Conservation (phyloP, 495 filamentous ascomycete genomes). For the Neurospora sp. region DNA sequence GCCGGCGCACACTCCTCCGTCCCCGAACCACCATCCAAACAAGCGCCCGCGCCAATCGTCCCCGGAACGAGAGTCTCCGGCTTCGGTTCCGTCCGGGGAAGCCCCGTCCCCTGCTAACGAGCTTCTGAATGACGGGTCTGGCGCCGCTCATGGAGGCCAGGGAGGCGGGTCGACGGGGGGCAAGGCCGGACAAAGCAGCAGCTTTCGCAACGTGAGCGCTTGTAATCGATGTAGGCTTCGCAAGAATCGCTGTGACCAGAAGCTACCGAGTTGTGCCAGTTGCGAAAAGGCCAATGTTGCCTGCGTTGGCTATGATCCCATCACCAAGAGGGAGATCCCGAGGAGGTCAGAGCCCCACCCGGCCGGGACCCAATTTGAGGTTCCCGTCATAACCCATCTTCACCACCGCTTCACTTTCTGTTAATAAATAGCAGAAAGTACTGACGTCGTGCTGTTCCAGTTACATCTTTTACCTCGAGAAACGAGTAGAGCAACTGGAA, state of each 20-base stretch:
- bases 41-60: conserved; percentile 43
- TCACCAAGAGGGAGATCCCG: conserved; percentile 89
- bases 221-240: conserved; percentile 87
- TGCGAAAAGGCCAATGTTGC: conserved; percentile 84
- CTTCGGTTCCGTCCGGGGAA: conserved; percentile 22
- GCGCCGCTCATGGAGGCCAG: conserved; percentile 1
- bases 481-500: conserved; percentile 74
- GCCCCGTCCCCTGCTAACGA: conserved; percentile 24
- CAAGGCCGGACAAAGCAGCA: conserved; percentile 41
- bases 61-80: conserved; percentile 37
- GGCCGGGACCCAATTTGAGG: not conserved
- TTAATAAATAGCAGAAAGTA: not conserved
- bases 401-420: not conserved
- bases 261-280: conserved; percentile 75
- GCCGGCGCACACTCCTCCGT: conserved; percentile 32
- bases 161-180: conserved; percentile 6
- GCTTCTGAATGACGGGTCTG: conserved; percentile 20
- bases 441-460: conserved; percentile 32
- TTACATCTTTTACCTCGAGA: conserved; percentile 92
- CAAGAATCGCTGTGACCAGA: conserved; percentile 93
- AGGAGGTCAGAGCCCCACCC: conserved; percentile 43
- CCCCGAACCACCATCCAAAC: conserved; percentile 32
- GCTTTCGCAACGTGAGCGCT: conserved; percentile 87
- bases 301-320: conserved; percentile 92
- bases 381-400: conserved; percentile 2